Base-by-base conservation (phyloP, 164 flowering plant genomes). In the Platanus orientalis region DNA sequence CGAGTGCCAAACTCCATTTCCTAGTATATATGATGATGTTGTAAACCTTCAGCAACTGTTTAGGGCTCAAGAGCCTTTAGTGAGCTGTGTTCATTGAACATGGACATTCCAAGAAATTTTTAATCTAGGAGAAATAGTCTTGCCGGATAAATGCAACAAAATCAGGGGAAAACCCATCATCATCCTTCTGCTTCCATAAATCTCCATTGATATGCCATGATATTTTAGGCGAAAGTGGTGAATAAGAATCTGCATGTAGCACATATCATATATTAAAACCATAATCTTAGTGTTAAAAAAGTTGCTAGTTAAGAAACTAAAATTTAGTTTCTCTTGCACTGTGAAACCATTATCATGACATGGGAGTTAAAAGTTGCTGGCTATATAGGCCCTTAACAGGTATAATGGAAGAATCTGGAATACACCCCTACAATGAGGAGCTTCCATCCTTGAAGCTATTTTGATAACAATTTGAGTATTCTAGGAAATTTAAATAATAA, bases 191-290 rank as follows among this genome's bases (percentile, higher is more conserved):
- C 80, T 83, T 90, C 84, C 88, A 84, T 29, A 62, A 36, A 30
- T 88, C 94, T n/a, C 97, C 87, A 72, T 85, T 87, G 66, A 88
- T 76, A 45, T 72, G 73, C 90, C 92, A 88, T 4, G 84, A 81
- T 64, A 86, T 82, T 76, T 82, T 81, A 19, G 92, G 89, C 63
- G 91, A 80, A 59, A 88, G 76, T 32, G 87, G 74, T 13, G 92
- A 61, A 65, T 86, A 87, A 17, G 79, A 59, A 76, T 90, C 94
- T 90, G 89, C 79, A 78, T 26, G 30, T 39, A 57, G 24, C 49
- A 40, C 44, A 61, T 48, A 24, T 36, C 42, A 7, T 1, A 36
- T 36, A 36, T 36, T 14, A 36, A n/a, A 36, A 36, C 42, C 42
- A 36, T 7, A 36, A 10, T 36, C n/a, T 36, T 36, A 36, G 39